Base-by-base conservation (phyloP, 2,329 filamentous ascomycete species). In the Tolypocladium tropicale region DNA sequence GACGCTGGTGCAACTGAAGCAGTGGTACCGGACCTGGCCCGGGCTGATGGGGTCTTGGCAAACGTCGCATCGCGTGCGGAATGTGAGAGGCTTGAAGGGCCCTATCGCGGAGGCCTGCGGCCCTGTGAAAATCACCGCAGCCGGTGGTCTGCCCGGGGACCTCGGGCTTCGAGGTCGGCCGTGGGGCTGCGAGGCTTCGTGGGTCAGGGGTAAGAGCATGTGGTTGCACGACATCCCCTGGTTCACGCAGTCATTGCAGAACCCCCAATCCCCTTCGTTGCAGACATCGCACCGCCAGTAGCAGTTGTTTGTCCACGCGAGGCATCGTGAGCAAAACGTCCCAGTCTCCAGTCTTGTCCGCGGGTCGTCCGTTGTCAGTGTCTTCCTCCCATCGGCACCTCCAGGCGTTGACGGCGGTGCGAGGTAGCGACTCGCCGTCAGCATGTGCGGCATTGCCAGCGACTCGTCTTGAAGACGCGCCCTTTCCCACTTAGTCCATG, bases 241-340 rank as follows among this genome's bases (percentile, higher is more conserved):
- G 57, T 93, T 92, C 33, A 96, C 90, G 62, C 93, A 97, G 58
- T 79, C 75, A 63, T 92, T 90, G 72, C 93, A 97, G 68, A 90
- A 96, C 0, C 93, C 93, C 92, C 92, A 97, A 66, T 95, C 92
- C 6, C 90, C 93, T 59, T 94, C 85, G 64, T 96, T 96, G 72
- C 93, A 97, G 30, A 79, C 70, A 57, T 88, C 83, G 69, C 93
- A 97, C 59, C 89, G 85, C 93, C 92, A 97, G 71, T 89, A 95
- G 70, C 90, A 94, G 53, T 86, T 81, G 64, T 95, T 92, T 0
- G 90, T 81, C 75, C 84, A 88, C 0, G 80, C 76, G 21, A 80
- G 75, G 68, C 93, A 96, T 52, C 81, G 80, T 39, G 87, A 83
- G 68, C 93, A 97, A 69, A 96, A 96, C 6, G 89, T 85, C 23